phyloP scores from a whole-genome alignment of 2,329 filamentous ascomycete genomes.

The Thyridium curvatum region DNA sequence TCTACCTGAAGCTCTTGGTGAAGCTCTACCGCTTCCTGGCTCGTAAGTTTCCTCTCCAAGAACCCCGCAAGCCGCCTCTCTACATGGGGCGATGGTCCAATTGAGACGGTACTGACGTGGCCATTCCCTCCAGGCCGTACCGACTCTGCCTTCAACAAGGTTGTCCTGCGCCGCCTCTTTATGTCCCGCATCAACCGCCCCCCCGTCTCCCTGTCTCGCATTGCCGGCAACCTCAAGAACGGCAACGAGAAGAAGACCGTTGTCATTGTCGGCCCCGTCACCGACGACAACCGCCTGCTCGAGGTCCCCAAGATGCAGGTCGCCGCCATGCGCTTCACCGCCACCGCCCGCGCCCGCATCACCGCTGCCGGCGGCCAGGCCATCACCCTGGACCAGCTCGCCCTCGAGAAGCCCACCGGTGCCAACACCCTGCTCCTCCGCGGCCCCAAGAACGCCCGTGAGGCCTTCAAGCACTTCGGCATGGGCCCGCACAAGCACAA shows the following conservation, averaged over 20 bases:
- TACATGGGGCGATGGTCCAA: too few species aligned
- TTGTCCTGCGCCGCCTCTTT: conserved; percentile 92
- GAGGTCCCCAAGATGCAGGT: conserved; percentile 87
- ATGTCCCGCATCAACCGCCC: conserved; percentile 99
- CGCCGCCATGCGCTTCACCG: conserved; percentile 93
- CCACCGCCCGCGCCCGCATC: conserved; percentile 91
- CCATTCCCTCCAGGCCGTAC: conserved; percentile 68
- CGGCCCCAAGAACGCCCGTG: conserved; percentile 95
- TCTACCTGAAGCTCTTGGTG: conserved; percentile 93
- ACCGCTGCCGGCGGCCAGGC: conserved; percentile 88
- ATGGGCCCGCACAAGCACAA: conserved; percentile 98
- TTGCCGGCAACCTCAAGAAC: conserved; percentile 64
- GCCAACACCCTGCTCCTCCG: conserved; percentile 95
- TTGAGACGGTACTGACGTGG: too few species aligned
- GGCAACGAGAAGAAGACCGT: conserved; percentile 73
- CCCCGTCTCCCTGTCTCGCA: conserved; percentile 89
- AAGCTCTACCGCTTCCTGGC: conserved; percentile 97
- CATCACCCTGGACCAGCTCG: conserved; percentile 95
- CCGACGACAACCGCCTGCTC: conserved; percentile 93
- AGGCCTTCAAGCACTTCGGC: conserved; percentile 99
- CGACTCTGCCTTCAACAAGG: conserved; percentile 97
- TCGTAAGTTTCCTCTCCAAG: conserved; percentile 58
- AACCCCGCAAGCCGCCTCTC: neutral
- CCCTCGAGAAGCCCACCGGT: conserved; percentile 88
- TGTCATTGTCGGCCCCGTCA: conserved; percentile 91